Evolutionary conservation across 2,329 filamentous ascomycete genomes (phyloP).

Genomic region (Cercospora janseana): DNA sequence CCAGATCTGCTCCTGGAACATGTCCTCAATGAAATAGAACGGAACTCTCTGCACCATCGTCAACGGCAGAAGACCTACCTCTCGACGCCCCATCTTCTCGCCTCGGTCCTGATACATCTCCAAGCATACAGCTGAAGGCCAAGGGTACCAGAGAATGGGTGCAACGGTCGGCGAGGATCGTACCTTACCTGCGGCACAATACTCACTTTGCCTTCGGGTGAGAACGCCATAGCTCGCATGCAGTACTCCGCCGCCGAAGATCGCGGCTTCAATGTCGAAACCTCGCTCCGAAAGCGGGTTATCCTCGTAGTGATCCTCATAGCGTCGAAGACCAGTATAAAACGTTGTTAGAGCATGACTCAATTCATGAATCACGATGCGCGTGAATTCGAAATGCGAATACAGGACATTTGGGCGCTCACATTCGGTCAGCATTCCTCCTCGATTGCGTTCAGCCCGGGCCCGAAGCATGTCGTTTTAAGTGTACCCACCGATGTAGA

Average conservation of each 20-base stretch:
- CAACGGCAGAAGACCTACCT: background rate
- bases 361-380: slow-evolving; percentile 1
- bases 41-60: background rate
- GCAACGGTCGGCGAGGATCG: background rate
- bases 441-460: too few relatives aligned
- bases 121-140: background rate
- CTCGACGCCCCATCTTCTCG: background rate
- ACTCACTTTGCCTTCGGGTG: background rate
- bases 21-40: background rate
- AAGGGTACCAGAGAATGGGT: background rate
- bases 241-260: background rate
- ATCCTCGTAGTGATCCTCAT: background rate
- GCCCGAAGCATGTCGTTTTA: too few relatives aligned
- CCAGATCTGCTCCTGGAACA: background rate
- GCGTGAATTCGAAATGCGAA: background rate
- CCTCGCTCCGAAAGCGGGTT: background rate
- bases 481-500: background rate
- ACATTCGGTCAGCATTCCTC: background rate
- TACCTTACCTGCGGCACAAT: background rate
- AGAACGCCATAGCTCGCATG: background rate
- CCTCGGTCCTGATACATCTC: background rate
- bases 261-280: slow-evolving; percentile 3
- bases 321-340: background rate
- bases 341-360: background rate
- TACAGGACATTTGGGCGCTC: background rate